phyloP scores from a whole-genome alignment of 257 asterid genomes.

The Anisodus acutangulus region DNA sequence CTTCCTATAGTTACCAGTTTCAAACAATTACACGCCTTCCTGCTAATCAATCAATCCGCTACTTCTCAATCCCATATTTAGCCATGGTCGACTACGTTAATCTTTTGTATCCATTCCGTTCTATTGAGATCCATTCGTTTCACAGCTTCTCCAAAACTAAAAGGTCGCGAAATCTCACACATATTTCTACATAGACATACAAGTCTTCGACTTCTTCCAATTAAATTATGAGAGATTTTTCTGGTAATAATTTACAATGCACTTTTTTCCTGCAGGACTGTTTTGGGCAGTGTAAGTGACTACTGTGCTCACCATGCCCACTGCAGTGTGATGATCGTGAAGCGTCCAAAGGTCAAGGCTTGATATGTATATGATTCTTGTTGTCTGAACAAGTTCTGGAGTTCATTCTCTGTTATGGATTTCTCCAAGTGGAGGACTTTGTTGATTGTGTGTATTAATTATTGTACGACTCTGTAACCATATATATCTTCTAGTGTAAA shows the following conservation, averaged over 20 bases:
- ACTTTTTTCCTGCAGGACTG: conserved; percentile 46
- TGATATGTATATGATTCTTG: conserved; percentile 16
- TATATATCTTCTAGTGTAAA: neutral
- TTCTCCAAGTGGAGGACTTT: neutral
- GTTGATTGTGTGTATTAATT: conserved; percentile 19
- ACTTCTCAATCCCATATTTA: neutral
- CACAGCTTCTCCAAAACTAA: neutral
- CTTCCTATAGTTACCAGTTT: no score
- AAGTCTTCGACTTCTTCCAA: neutral
- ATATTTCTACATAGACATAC: neutral
- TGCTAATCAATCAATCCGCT: neutral
- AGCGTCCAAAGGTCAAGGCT: conserved; percentile 50
- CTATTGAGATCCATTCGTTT: neutral
- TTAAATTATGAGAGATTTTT: neutral
- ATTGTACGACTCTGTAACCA: neutral
- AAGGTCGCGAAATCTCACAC: neutral
- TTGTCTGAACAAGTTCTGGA: neutral
- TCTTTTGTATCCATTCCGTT: neutral
- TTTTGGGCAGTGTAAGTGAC: conserved; percentile 57
- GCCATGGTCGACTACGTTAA: neutral
- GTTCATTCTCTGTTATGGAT: neutral
- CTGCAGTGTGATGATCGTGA: conserved; percentile 58
- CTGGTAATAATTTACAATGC: neutral
- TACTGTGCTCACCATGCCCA: conserved; percentile 60
- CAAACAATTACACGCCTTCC: neutral